phyloP scores from a whole-genome alignment of 208 protist genomes.

The Crithidia expoeki region DNA sequence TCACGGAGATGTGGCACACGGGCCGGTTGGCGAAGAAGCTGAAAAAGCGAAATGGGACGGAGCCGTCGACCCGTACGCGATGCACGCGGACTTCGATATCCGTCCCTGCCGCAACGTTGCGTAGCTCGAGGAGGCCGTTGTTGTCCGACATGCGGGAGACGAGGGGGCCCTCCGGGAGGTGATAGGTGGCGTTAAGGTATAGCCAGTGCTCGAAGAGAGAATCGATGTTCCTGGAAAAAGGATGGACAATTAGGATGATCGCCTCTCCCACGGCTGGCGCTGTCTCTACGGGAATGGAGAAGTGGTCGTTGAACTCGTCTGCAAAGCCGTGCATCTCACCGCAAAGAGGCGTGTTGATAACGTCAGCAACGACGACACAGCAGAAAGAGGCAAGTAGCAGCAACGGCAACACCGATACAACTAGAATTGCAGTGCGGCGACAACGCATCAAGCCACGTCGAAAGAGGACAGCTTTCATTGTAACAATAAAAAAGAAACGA shows the following conservation, averaged over 20 bases:
- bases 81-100: slow-evolving; percentile 67
- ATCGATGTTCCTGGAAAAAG: slow-evolving; percentile 47
- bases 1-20: slow-evolving; percentile 67
- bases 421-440: background rate
- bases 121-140: slow-evolving; percentile 64
- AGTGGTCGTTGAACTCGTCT: slow-evolving; percentile 63
- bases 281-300: slow-evolving; percentile 49
- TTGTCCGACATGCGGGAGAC: slow-evolving; percentile 47
- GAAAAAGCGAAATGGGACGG: slow-evolving; percentile 81
- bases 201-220: slow-evolving; percentile 45
- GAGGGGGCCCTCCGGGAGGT: slow-evolving; percentile 35
- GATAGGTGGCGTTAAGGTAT: slow-evolving; percentile 67
- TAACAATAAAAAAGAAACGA: too few species aligned
- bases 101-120: slow-evolving; percentile 46
- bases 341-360: slow-evolving; percentile 43
- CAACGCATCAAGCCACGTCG: background rate
- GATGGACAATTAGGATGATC: slow-evolving; percentile 60
- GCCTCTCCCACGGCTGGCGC: slow-evolving; percentile 44
- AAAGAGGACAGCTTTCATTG: background rate
- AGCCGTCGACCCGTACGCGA: slow-evolving; percentile 48
- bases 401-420: background rate
- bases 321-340: slow-evolving; percentile 75
- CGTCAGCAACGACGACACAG: slow-evolving; percentile 4
- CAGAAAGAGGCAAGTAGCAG: background rate
- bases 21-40: slow-evolving; percentile 75